Base-by-base conservation (phyloP, 164 flowering plant genomes). In the Magnolia changhungtana region DNA sequence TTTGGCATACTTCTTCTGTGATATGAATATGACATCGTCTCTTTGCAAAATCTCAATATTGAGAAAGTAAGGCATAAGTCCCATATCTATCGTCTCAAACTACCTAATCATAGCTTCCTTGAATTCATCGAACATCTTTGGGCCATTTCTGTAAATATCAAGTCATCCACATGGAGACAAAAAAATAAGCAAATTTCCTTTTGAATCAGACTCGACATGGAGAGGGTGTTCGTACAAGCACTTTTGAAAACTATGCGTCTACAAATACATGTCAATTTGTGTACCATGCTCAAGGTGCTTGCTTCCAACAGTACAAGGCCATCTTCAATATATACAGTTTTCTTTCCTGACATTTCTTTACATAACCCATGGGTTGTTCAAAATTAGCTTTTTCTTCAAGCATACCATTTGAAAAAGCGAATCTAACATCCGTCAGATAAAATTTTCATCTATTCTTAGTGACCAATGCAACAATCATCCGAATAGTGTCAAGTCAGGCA, bases 31-130 rank as follows among this genome's bases (percentile, higher is more conserved):
- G 3, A 70, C 77, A 18, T 69, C 51, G 1, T 69, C 0, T 11
- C 8, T 21, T 67, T 78, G 76, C 18, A 51, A 4, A 11, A 78
- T 59, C n/a, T 72, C 66, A 0, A 77, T 63, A 8, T 67, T 61
- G 23, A 78, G 76, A 20, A 66, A 78, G n/a, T 51, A 73, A 2
- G 27, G 27, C 73, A 72, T 78, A 3, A 78, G 16, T 1, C 63
- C 77, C 16, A 78, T 13, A 20, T 74, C 70, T 13, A 37, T 74
- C 80, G 74, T 69, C 59, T 70, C 77, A 29, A 79, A 75, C 0
- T 24, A 8, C 13, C n/a, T 66, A 3, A 21, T 31, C 73, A 69
- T 71, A 2, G 0, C 31, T 16, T 67, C 6, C 49, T 68, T 78
- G 58, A 79, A 79, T 8, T 74, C 20, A 0, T 74, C 49, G 19